Percentiles rank a stretch among this genome's conserved stretches.
These are phyloP conservation scores for Hamigera avellanea DNA, from an alignment of 495 filamentous ascomycete species.

Conservation along the genomic window DNA sequence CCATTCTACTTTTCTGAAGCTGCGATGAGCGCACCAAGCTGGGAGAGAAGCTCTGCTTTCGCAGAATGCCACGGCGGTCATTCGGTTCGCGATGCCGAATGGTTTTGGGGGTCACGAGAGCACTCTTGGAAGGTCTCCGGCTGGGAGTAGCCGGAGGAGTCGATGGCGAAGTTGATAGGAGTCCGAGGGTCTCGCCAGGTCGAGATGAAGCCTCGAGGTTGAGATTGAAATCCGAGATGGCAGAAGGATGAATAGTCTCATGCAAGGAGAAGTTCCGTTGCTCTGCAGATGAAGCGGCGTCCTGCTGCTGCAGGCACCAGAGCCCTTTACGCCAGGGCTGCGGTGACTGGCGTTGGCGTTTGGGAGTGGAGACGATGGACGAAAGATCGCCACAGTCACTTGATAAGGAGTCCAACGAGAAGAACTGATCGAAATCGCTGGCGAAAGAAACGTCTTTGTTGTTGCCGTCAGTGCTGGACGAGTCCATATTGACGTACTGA, in stretches of 20 bases:
- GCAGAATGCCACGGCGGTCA: conserved; percentile 25
- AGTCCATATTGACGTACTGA: conserved; percentile 39
- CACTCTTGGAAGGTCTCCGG: conserved; percentile 24
- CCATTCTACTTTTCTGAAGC: conserved; percentile 29
- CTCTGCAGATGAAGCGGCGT: conserved; percentile 16
- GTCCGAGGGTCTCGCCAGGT: conserved; percentile 9
- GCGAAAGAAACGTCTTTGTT: conserved; percentile 33
- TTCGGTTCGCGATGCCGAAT: conserved; percentile 30
- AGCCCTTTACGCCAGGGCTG: conserved; percentile 28
- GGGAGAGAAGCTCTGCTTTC: conserved; percentile 35
- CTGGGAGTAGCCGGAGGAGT: conserved; percentile 33
- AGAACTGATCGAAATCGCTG: conserved; percentile 32
- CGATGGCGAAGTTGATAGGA: conserved; percentile 23
- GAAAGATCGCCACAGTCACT: conserved; percentile 37
- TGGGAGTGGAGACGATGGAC: conserved; percentile 24
- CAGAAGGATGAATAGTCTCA: conserved; percentile 29
- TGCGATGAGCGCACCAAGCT: conserved; percentile 29
- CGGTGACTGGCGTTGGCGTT: conserved; percentile 23
- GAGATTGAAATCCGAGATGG: conserved; percentile 23
- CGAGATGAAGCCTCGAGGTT: conserved; percentile 23
- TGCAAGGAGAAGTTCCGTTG: conserved; percentile 22
- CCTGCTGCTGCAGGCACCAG: conserved; percentile 25
- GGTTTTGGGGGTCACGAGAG: conserved; percentile 28
- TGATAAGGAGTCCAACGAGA: conserved; percentile 30
- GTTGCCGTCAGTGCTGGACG: conserved; percentile 24